These are phyloP conservation scores for Globisporangium camurandrum DNA, from an alignment of 352 stramenopile species.

Conservation along the genomic window DNA sequence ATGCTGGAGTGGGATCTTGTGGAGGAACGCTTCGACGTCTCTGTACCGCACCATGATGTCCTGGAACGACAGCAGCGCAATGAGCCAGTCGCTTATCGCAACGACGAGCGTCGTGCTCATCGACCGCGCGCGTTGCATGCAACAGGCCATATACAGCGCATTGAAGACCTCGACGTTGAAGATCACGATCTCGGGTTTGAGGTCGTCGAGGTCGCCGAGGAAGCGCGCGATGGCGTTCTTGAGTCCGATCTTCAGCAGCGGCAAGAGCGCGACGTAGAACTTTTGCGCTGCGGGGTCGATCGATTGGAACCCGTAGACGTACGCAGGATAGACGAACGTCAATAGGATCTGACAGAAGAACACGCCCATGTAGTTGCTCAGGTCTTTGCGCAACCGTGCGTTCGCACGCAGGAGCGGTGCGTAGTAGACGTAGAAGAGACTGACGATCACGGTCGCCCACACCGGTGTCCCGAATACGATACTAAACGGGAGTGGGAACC, in stretches of 20 bases:
- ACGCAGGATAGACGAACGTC: conserved; percentile 37
- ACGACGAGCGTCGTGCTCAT: conserved; percentile 9
- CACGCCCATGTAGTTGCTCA: conserved; percentile 21
- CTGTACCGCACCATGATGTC: background rate
- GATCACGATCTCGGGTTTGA: conserved; percentile 18
- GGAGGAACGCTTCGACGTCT: background rate
- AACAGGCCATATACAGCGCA: conserved; percentile 16
- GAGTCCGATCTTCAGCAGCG: conserved; percentile 29
- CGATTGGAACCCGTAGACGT: conserved; percentile 26
- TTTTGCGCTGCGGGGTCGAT: conserved; percentile 17
- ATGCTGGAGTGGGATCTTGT: background rate
- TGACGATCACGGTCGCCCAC: conserved; percentile 15
- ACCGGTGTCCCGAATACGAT: conserved; percentile 15
- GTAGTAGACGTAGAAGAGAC: conserved; percentile 21
- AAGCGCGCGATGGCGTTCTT: conserved; percentile 30
- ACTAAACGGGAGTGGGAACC: conserved; percentile 38
- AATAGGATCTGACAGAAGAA: conserved; percentile 28
- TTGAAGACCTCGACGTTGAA: conserved; percentile 25
- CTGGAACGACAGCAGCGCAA: background rate
- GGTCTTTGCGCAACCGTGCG: conserved; percentile 7
- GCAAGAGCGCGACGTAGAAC: conserved; percentile 23
- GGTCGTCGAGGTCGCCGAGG: conserved; percentile 14
- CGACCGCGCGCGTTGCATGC: conserved; percentile 17
- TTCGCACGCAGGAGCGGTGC: conserved; percentile 14
- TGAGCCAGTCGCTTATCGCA: conserved; percentile 2